phyloP scores from a whole-genome alignment of 306 rosid species.

The Begonia fuchsioides region DNA sequence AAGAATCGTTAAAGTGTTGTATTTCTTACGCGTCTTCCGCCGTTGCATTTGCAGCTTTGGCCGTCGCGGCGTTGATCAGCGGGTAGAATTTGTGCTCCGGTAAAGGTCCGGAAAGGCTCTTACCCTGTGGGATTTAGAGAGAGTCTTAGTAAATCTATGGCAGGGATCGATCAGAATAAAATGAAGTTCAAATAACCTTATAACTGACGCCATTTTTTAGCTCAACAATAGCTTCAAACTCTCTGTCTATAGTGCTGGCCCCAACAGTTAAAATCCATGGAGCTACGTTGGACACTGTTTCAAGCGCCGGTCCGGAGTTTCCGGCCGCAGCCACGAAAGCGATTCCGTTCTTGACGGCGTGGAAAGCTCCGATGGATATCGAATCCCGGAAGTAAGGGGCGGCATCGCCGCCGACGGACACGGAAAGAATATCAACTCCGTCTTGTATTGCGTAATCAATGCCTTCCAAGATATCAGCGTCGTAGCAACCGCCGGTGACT shows the following conservation, averaged over 20 bases:
- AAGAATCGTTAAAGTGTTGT: background rate
- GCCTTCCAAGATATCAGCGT: constrained; percentile 45
- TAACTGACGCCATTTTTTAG: constrained; percentile 30
- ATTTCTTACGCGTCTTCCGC: constrained; percentile 29
- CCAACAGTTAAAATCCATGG: constrained; percentile 73
- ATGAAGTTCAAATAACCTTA: constrained; percentile 15
- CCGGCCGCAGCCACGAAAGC: constrained; percentile 41
- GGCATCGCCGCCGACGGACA: constrained; percentile 36
- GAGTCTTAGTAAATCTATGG: too few relatives aligned
- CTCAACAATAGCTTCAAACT: constrained; percentile 23
- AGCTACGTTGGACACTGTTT: constrained; percentile 28
- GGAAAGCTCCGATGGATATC: constrained; percentile 43
- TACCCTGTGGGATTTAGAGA: constrained; percentile 33
- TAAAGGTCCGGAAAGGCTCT: constrained; percentile 27
- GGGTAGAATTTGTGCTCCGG: constrained; percentile 29
- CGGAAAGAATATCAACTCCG: constrained; percentile 52
- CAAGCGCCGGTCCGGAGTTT: constrained; percentile 35
- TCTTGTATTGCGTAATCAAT: constrained; percentile 58
- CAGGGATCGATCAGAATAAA: too few relatives aligned
- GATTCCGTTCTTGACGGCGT: constrained; percentile 42
- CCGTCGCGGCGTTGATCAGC: constrained; percentile 30
- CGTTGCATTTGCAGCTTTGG: constrained; percentile 13
- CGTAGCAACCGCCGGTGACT: constrained; percentile 21
- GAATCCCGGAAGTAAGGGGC: constrained; percentile 13
- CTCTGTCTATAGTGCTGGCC: constrained; percentile 59